phyloP scores from a whole-genome alignment of 2,329 filamentous ascomycete species.

The Fusarium marasasianum region DNA sequence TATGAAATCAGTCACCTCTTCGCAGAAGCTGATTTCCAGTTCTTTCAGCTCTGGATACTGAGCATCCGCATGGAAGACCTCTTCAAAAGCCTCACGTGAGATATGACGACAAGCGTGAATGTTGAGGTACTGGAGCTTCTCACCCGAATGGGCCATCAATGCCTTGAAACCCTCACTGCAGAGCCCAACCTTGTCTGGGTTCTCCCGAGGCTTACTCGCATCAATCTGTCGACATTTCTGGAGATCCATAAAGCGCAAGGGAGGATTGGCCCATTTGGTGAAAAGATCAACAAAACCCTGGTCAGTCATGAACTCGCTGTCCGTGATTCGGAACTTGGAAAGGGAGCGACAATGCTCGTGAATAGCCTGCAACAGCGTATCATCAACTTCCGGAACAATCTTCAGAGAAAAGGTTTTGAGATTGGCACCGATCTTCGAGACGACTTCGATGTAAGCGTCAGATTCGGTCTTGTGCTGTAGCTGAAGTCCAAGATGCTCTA shows the following conservation, averaged over 20 bases:
- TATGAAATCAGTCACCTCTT: constrained; percentile 71
- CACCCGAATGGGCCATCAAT: constrained; percentile 84
- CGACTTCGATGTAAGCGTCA: constrained; percentile 66
- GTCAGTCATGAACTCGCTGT: constrained; percentile 81
- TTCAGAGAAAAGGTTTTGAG: constrained; percentile 84
- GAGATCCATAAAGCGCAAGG: constrained; percentile 76
- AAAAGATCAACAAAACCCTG: constrained; percentile 78
- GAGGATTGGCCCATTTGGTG: constrained; percentile 76
- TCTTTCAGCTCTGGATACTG: constrained; percentile 74
- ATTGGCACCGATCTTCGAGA: constrained; percentile 69
- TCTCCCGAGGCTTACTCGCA: constrained; percentile 72
- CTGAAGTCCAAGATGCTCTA: constrained; percentile 81
- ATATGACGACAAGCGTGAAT: constrained; percentile 90
- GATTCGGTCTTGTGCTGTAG: constrained; percentile 66
- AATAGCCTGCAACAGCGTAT: constrained; percentile 75
- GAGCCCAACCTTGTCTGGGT: constrained; percentile 74
- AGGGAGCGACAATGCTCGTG: constrained; percentile 75
- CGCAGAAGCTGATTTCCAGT: constrained; percentile 82
- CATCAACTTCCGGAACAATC: constrained; percentile 72
- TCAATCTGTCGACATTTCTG: constrained; percentile 82
- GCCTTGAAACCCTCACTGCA: constrained; percentile 80
- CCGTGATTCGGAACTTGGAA: constrained; percentile 81
- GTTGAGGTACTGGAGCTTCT: constrained; percentile 72
- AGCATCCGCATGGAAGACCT: constrained; percentile 71
- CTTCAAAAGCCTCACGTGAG: constrained; percentile 73